A percentile compares a stretch with the other conserved stretches of the same genome.
Conservation (phyloP, 768 basidiomycete species). For the Podaxis sp. region DNA sequence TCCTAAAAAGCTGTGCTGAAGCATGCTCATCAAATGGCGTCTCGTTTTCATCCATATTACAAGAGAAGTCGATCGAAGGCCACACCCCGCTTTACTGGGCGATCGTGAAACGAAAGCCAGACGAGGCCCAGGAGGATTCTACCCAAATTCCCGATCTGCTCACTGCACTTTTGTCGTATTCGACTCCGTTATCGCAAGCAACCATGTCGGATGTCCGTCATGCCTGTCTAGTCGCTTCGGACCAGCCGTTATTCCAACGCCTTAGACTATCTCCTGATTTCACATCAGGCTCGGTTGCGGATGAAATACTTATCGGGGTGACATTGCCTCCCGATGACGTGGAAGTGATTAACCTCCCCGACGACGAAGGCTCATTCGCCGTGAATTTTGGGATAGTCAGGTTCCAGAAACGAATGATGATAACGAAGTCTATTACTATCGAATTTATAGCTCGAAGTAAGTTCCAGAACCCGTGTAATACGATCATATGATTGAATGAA, state of each 20-base stretch:
- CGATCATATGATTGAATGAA: background rate
- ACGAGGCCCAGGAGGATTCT: constrained; percentile 28
- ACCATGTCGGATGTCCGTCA: constrained; percentile 61
- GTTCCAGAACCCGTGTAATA: constrained; percentile 13
- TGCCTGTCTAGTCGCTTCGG: constrained; percentile 63
- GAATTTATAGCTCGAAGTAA: constrained; percentile 65
- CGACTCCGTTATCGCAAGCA: constrained; percentile 38
- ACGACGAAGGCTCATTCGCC: constrained; percentile 52
- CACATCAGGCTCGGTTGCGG: constrained; percentile 48
- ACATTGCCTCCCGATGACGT: constrained; percentile 50
- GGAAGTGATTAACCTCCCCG: constrained; percentile 48
- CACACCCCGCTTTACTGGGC: constrained; percentile 76
- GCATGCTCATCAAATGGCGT: constrained; percentile 52
- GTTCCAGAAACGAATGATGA: constrained; percentile 73
- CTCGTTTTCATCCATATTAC: constrained; percentile 53
- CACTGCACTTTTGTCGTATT: constrained; percentile 48
- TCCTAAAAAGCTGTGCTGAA: constrained; percentile 62
- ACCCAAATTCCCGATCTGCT: constrained; percentile 40
- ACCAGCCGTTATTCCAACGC: constrained; percentile 60
- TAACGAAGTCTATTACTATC: constrained; percentile 48
- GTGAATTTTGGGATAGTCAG: constrained; percentile 49
- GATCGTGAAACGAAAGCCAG: constrained; percentile 54
- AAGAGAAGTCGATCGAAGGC: constrained; percentile 60
- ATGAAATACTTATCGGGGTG: constrained; percentile 48
- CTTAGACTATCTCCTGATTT: constrained; percentile 53